Percentiles rank a stretch among this genome's conserved stretches.
Conservation (phyloP, 352 stramenopile genomes). For the Pythium pyrilobum region DNA sequence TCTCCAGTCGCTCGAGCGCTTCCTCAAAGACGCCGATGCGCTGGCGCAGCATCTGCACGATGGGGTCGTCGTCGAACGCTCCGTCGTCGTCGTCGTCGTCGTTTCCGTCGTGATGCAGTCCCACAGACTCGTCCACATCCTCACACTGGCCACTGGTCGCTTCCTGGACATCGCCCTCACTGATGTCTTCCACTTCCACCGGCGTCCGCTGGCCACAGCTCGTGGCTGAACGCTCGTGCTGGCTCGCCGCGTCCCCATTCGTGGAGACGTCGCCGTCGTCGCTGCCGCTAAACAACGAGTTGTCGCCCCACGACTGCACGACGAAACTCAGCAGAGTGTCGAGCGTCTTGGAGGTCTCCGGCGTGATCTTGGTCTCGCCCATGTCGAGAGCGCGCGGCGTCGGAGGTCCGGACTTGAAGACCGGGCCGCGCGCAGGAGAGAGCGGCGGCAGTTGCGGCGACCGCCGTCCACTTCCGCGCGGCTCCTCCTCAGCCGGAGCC, state of each 20-base stretch:
- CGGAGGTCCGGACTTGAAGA: background rate
- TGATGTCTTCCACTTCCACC: too few species aligned
- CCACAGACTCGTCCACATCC: too few species aligned
- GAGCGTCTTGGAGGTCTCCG: constrained; percentile 19
- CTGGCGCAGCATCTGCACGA: constrained; percentile 32
- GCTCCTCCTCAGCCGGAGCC: background rate
- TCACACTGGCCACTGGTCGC: too few species aligned
- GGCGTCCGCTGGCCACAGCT: background rate
- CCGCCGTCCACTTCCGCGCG: background rate
- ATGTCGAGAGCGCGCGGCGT: background rate
- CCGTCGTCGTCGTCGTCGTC: background rate
- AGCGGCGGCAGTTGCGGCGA: constrained; percentile 7
- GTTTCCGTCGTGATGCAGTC: too few species aligned
- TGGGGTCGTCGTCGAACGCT: constrained; percentile 23
- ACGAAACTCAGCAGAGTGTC: constrained; percentile 44
- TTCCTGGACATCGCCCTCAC: too few species aligned
- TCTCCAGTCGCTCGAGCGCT: constrained; percentile 29
- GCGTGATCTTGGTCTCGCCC: background rate
- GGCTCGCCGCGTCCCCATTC: too few species aligned
- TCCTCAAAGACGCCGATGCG: constrained; percentile 45
- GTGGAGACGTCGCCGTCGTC: background rate
- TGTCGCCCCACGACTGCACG: constrained; percentile 42
- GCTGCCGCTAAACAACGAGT: constrained; percentile 12
- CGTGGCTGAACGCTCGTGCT: too few species aligned
- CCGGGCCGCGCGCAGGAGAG: constrained; percentile 2